A percentile compares a stretch with the other conserved stretches of the same genome.
phyloP scores from a whole-genome alignment of 192 early-diverging fungal species.

The Spizellomyces punctatus region DNA sequence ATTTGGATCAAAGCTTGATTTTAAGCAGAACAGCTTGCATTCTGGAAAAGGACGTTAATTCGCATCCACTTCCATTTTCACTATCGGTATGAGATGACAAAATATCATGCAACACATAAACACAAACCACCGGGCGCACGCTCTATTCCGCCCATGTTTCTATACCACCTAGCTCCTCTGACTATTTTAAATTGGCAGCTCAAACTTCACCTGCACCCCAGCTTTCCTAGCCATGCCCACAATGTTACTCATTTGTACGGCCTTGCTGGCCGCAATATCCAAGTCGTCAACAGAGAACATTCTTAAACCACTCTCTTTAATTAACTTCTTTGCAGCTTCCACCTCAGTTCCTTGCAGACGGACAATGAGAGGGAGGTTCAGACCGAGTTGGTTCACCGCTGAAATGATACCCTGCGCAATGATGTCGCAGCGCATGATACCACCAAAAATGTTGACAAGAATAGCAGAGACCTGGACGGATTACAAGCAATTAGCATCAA shows the following conservation, averaged over 20 bases:
- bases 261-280: conserved; percentile 91
- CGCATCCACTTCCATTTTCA: too few species aligned
- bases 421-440: conserved; percentile 99
- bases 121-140: too few species aligned
- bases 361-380: conserved; percentile 94
- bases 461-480: conserved; percentile 75
- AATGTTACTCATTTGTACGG: conserved; percentile 83
- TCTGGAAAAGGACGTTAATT: too few species aligned
- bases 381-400: conserved; percentile 86
- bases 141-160: too few species aligned
- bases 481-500: not conserved
- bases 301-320: conserved; percentile 85
- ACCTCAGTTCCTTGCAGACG: conserved; percentile 92
- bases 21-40: too few species aligned
- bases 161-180: too few species aligned
- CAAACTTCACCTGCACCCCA: conserved; percentile 74
- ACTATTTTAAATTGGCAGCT: conserved; percentile 33
- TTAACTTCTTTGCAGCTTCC: conserved; percentile 88
- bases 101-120: too few species aligned
- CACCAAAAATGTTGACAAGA: conserved; percentile 99
- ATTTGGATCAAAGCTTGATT: too few species aligned
- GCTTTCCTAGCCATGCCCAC: conserved; percentile 76
- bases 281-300: conserved; percentile 95
- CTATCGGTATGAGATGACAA: too few species aligned
- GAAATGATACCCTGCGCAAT: conserved; percentile 98